Percentiles rank a stretch among this genome's conserved stretches.
phyloP scores from a whole-genome alignment of 495 filamentous ascomycete genomes.

The Astrothelium macrocarpum region DNA sequence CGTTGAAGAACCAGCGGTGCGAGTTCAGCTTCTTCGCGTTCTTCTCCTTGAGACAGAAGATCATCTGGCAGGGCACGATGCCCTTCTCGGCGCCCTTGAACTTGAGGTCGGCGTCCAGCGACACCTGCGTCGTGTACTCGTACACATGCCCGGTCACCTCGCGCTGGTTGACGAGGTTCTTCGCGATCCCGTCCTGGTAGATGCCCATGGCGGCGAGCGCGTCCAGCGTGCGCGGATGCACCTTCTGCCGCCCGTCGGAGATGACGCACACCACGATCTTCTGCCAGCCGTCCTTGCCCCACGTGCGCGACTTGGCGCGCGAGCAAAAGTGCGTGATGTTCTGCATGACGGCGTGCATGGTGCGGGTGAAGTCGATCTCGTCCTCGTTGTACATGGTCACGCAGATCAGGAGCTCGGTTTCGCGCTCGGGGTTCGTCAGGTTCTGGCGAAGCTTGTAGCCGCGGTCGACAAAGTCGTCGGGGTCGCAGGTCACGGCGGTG shows the following conservation, averaged over 20 bases:
- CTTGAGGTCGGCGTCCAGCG: constrained; percentile 85
- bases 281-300: constrained; percentile 97
- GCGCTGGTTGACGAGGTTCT: constrained; percentile 90
- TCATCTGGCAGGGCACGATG: constrained; percentile 96
- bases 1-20: constrained; percentile 99
- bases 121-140: constrained; percentile 98
- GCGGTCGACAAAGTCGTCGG: constrained; percentile 77
- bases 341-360: constrained; percentile 98
- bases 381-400: constrained; percentile 99
- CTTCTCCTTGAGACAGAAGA: constrained; percentile 97
- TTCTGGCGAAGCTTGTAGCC: constrained; percentile 97
- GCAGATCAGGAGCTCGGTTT: constrained; percentile 98
- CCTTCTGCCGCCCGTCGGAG: constrained; percentile 84
- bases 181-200: constrained; percentile 98
- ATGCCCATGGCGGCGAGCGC: constrained; percentile 95
- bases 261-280: constrained; percentile 98
- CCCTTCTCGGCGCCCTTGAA: constrained; percentile 99
- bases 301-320: constrained; percentile 81
- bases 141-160: constrained; percentile 87
- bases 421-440: constrained; percentile 70
- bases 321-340: constrained; percentile 96
- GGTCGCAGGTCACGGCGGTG: constrained; percentile 97
- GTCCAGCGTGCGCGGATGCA: constrained; percentile 87
- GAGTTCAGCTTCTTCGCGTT: constrained; percentile 98
- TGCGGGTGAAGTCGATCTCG: constrained; percentile 89